These are phyloP conservation scores for Fusarium coicis DNA, from an alignment of 2,329 filamentous ascomycete species.

Conservation along the genomic window DNA sequence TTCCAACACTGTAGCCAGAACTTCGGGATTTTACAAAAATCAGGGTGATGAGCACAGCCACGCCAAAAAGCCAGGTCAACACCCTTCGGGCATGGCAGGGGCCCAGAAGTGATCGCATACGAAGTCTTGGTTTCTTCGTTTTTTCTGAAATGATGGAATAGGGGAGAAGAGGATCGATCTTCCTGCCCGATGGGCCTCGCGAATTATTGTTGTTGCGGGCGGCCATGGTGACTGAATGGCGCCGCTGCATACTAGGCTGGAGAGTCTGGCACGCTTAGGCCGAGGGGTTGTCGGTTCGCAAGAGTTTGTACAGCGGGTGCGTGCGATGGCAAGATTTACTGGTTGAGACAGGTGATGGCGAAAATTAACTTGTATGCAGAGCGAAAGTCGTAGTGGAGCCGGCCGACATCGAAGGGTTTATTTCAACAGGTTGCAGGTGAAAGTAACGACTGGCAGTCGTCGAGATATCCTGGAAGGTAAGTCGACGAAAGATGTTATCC, in stretches of 20 bases:
- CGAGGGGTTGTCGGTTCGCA: conserved; percentile 20
- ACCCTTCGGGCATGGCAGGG: conserved; percentile 65
- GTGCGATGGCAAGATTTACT: conserved; percentile 21
- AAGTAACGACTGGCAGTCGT: conserved; percentile 47
- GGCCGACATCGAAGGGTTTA: conserved; percentile 43
- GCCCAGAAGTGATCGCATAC: conserved; percentile 59
- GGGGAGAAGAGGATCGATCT: conserved; percentile 49
- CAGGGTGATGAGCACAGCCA: conserved; percentile 55
- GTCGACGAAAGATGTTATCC: conserved; percentile 44
- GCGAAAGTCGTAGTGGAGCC: conserved; percentile 42
- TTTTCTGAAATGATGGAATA: conserved; percentile 49
- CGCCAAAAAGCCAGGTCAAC: conserved; percentile 60
- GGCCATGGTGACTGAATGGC: conserved; percentile 48
- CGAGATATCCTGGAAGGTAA: conserved; percentile 41
- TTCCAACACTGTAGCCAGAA: conserved; percentile 42
- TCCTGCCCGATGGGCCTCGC: conserved; percentile 44
- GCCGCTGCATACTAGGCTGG: conserved; percentile 45
- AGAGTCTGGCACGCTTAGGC: conserved; percentile 36
- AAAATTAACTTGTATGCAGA: conserved; percentile 37
- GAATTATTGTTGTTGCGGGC: conserved; percentile 52
- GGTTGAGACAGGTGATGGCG: conserved; percentile 13
- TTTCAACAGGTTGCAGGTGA: conserved; percentile 34
- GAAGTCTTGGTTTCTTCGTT: conserved; percentile 50
- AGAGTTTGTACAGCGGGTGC: conserved; percentile 6
- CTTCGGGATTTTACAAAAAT: conserved; percentile 52